Evolutionary conservation across 1,284 basidiomycete species (phyloP).

Genomic region (Trichosporon coremiiforme): DNA sequence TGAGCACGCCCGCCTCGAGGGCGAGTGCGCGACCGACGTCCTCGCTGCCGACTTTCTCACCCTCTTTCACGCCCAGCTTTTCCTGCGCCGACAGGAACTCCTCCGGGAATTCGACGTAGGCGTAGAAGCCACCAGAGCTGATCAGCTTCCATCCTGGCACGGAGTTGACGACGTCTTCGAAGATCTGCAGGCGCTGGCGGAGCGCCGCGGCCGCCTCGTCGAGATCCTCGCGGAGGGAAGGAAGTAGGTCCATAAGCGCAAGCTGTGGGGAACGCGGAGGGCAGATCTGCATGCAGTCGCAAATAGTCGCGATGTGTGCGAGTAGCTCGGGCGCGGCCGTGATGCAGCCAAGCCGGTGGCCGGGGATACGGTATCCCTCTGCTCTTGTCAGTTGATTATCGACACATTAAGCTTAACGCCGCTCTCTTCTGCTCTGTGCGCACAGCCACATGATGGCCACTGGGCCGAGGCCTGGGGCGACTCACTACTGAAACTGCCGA

Average conservation of each 20-base stretch:
- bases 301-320: slow-evolving; percentile 63
- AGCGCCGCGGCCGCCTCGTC: slow-evolving; percentile 62
- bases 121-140: slow-evolving; percentile 71
- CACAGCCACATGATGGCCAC: too few species aligned
- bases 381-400: slow-evolving; percentile 44
- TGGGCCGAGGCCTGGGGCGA: slow-evolving; percentile 2
- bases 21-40: slow-evolving; percentile 67
- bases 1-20: slow-evolving; percentile 66
- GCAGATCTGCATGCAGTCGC: slow-evolving; percentile 79
- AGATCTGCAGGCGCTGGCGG: slow-evolving; percentile 64
- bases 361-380: slow-evolving; percentile 81
- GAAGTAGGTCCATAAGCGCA: slow-evolving; percentile 65
- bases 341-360: slow-evolving; percentile 77
- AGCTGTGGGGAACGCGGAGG: slow-evolving; percentile 71
- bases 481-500: slow-evolving; percentile 69
- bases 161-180: slow-evolving; percentile 54
- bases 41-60: slow-evolving; percentile 51
- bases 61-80: slow-evolving; percentile 63
- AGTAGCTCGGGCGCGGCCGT: slow-evolving; percentile 67
- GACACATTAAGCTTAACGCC: too few species aligned
- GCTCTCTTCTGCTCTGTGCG: too few species aligned
- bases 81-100: slow-evolving; percentile 58
- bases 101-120: slow-evolving; percentile 70
- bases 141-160: slow-evolving; percentile 67
- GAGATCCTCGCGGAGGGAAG: slow-evolving; percentile 64